Evolutionary conservation across 441 rosid genomes (phyloP), one percentile per base, ranked within the genome.

Genomic region (Lepidium campestre): DNA sequence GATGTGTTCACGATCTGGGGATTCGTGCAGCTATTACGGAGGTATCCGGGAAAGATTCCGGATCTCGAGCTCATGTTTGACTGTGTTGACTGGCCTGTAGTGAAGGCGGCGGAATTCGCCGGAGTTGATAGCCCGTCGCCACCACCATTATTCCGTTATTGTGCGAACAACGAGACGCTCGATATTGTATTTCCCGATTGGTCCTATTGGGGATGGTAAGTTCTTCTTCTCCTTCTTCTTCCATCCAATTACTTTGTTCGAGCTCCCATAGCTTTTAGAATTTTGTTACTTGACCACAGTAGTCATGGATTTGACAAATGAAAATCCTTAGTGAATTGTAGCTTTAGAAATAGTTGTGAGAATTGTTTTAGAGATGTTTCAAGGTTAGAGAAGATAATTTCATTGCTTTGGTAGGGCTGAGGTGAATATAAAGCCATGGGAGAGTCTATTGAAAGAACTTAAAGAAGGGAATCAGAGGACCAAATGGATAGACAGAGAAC

Each of bases 1-100:
- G 93, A 85, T 32, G 52, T 73, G 74, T 85, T 80, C 71, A 83
- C 81, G 6, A 32, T 80, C 3, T 87, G 90, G 90, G 93, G 93
- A 1, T 72, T 87, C 34, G 45, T 87, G 3, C 90, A 87, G 80
- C 86, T 87, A 12, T 37, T 87, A 5, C 76, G 85, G 35, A 74
- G 19, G 35, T 75, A 75, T 32, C 79, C 79, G 3, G 79, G 76
- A 6, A 75, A 65, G 63, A 54, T 75, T 34, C 72, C 63, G 50
- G 79, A 75, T 58, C 72, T 75, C 10, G 79, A 75, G 72, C 67
- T 75, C 10, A 75, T 75, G 79, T 75, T 75, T 36, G 71, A 70
- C 34, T 70, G 76, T 47, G 75, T 65, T 54, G 75, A 75, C 31
- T 71, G 75, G 75, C 79, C 79, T 22, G 71, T 68, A 2, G 68